These are phyloP conservation scores for Globisporangium abappressorium DNA, from an alignment of 352 stramenopile species.

Conservation along the genomic window DNA sequence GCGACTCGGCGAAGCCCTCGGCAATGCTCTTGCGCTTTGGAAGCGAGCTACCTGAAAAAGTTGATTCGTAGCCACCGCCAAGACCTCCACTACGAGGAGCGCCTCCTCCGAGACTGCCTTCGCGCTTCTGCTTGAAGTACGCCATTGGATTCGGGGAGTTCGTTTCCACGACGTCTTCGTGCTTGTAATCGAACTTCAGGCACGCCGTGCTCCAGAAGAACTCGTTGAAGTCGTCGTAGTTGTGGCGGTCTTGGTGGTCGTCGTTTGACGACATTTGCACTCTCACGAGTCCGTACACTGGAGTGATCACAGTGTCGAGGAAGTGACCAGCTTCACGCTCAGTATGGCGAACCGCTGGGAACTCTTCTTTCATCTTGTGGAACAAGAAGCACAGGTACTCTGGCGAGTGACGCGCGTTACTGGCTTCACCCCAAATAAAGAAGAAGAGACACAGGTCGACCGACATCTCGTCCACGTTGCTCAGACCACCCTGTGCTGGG, in stretches of 20 bases:
- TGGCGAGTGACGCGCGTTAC: conserved; percentile 97
- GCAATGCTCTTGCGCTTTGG: conserved; percentile 82
- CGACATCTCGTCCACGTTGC: conserved; percentile 84
- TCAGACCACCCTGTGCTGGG: conserved; percentile 75
- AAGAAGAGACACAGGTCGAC: conserved; percentile 94
- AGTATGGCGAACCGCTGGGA: conserved; percentile 60
- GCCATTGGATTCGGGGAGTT: conserved; percentile 59
- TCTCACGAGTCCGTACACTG: conserved; percentile 90
- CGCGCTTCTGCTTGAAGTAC: conserved; percentile 46
- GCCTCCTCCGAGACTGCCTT: conserved; percentile 14
- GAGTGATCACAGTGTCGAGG: conserved; percentile 96
- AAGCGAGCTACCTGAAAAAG: conserved; percentile 23
- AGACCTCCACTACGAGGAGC: conserved; percentile 22
- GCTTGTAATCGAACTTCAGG: conserved; percentile 93
- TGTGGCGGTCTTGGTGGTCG: conserved; percentile 95
- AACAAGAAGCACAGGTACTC: conserved; percentile 99
- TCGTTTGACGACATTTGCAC: conserved; percentile 86
- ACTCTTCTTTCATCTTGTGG: conserved; percentile 92
- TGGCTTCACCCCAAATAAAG: conserved; percentile 98
- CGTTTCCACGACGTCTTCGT: conserved; percentile 78
- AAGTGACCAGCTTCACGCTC: conserved; percentile 94
- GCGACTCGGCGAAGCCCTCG: conserved; percentile 83
- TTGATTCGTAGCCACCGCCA: conserved; percentile 24
- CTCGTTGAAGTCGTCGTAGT: conserved; percentile 99
- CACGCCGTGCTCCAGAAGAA: conserved; percentile 98